phyloP scores from a whole-genome alignment of 192 early-diverging fungal genomes.

The Coemansia asiatica region DNA sequence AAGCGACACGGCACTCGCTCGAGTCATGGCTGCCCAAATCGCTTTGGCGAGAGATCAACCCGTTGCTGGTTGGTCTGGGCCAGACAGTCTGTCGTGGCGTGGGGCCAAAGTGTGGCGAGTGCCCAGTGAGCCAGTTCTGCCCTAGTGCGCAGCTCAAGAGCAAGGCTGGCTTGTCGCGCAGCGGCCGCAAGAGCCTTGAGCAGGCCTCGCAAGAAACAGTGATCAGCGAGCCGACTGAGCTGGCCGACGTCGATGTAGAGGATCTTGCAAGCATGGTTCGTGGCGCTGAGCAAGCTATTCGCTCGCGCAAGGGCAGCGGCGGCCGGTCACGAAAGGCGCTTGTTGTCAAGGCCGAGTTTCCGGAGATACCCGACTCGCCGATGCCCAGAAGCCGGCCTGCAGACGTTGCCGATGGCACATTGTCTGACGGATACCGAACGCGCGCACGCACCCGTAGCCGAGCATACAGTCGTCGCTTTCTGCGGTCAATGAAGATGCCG shows the following conservation, averaged over 20 bases:
- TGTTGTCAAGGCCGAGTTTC: slow-evolving; percentile 28
- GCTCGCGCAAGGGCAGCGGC: slow-evolving; percentile 45
- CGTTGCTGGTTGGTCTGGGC: slow-evolving; percentile 88
- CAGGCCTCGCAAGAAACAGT: slow-evolving; percentile 21
- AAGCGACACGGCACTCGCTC: slow-evolving; percentile 71
- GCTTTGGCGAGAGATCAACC: slow-evolving; percentile 87
- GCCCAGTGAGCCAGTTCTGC: slow-evolving; percentile 77
- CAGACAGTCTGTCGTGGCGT: slow-evolving; percentile 77
- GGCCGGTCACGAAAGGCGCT: slow-evolving; percentile 24
- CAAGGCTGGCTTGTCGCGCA: slow-evolving; percentile 8
- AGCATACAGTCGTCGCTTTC: slow-evolving; percentile 14
- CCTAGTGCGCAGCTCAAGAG: slow-evolving; percentile 42
- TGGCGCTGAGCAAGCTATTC: slow-evolving; percentile 46
- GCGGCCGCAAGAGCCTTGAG: slow-evolving; percentile 4
- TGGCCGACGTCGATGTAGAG: slow-evolving; percentile 46
- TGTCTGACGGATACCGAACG: neutral
- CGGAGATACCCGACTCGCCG: slow-evolving; percentile 42
- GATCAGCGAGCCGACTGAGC: slow-evolving; percentile 31
- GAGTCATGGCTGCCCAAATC: slow-evolving; percentile 82
- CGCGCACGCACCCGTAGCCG: slow-evolving; percentile 16
- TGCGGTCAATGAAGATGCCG: slow-evolving; percentile 14
- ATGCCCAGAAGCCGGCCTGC: neutral
- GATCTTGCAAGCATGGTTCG: slow-evolving; percentile 51
- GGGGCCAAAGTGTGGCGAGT: slow-evolving; percentile 72
- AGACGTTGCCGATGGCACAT: neutral